A percentile compares a stretch with the other conserved stretches of the same genome.
Evolutionary conservation across 1,284 basidiomycete genomes (phyloP).

Genomic region (Mycena citricolor): DNA sequence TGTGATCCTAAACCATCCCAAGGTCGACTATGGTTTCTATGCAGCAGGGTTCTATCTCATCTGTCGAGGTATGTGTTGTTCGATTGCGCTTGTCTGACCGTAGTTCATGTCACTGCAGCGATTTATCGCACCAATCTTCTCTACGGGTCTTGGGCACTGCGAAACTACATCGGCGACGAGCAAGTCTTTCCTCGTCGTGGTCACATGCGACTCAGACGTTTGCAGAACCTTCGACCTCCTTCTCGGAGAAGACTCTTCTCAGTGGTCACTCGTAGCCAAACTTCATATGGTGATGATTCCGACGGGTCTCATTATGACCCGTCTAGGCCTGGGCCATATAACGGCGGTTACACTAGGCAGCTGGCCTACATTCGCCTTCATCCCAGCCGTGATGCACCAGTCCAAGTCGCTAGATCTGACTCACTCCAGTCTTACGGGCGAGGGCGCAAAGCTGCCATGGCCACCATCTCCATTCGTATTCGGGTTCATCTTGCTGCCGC

Average conservation of each 20-base stretch:
- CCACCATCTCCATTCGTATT: constrained; percentile 62
- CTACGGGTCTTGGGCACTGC: constrained; percentile 73
- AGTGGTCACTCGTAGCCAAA: constrained; percentile 72
- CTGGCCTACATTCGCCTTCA: constrained; percentile 52
- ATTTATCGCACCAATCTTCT: constrained; percentile 60
- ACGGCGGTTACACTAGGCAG: constrained; percentile 51
- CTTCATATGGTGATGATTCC: constrained; percentile 69
- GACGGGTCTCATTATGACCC: constrained; percentile 54
- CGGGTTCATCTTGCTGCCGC: constrained; percentile 51
- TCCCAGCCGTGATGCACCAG: constrained; percentile 37
- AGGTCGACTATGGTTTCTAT: constrained; percentile 19
- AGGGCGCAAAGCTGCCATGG: constrained; percentile 40
- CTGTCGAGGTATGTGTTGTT: constrained; percentile 10
- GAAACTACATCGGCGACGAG: constrained; percentile 68
- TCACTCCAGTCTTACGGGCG: not conserved
- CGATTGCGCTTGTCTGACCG: not conserved
- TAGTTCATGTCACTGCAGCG: too few species aligned
- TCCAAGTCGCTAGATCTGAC: constrained; percentile 30
- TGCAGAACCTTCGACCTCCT: constrained; percentile 58
- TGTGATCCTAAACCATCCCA: not conserved
- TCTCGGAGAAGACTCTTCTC: constrained; percentile 59
- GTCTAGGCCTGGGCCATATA: constrained; percentile 49
- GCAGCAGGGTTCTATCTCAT: constrained; percentile 27
- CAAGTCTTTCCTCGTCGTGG: constrained; percentile 33
- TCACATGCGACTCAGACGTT: not conserved